A percentile compares a stretch with the other conserved stretches of the same genome.
These are phyloP conservation scores for Neurospora sp. DNA, from an alignment of 2,329 filamentous ascomycete species.

Conservation along the genomic window DNA sequence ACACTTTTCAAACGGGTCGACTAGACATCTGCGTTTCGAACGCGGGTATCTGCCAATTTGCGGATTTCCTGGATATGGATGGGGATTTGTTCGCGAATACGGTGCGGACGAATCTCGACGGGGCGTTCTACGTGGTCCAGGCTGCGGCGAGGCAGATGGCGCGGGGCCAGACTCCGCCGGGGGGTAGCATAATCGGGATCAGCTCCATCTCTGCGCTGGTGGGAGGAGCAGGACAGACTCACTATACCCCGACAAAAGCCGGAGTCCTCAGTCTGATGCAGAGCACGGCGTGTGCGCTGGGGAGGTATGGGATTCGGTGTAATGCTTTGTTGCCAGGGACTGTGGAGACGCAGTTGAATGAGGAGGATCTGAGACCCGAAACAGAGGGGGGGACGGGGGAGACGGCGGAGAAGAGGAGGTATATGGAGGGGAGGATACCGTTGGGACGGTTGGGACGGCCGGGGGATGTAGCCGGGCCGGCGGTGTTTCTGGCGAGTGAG, in stretches of 20 bases:
- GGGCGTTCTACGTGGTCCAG: constrained; percentile 82
- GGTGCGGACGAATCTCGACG: constrained; percentile 71
- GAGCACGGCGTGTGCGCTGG: constrained; percentile 69
- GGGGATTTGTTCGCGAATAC: constrained; percentile 63
- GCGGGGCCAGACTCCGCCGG: constrained; percentile 45
- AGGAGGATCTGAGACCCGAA: constrained; percentile 67
- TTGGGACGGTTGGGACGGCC: constrained; percentile 64
- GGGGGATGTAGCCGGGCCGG: constrained; percentile 70
- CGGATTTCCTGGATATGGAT: constrained; percentile 69
- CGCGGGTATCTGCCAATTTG: constrained; percentile 81
- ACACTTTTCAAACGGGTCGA: constrained; percentile 42
- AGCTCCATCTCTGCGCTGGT: constrained; percentile 67
- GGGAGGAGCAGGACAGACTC: constrained; percentile 68
- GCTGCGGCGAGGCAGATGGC: constrained; percentile 80
- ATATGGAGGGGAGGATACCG: constrained; percentile 77
- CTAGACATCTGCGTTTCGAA: constrained; percentile 80
- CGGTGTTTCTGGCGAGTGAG: constrained; percentile 74
- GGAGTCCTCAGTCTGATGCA: constrained; percentile 76
- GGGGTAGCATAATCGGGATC: constrained; percentile 63
- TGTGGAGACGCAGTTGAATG: constrained; percentile 75
- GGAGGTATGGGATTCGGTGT: constrained; percentile 66
- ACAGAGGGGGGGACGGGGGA: too few relatives aligned
- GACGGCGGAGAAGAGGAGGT: constrained; percentile 47
- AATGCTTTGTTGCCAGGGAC: constrained; percentile 80
- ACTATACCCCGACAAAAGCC: constrained; percentile 86